A percentile compares a stretch with the other conserved stretches of the same genome.
phyloP scores from a whole-genome alignment of 352 stramenopile species.

The Phytophthora fragariae region DNA sequence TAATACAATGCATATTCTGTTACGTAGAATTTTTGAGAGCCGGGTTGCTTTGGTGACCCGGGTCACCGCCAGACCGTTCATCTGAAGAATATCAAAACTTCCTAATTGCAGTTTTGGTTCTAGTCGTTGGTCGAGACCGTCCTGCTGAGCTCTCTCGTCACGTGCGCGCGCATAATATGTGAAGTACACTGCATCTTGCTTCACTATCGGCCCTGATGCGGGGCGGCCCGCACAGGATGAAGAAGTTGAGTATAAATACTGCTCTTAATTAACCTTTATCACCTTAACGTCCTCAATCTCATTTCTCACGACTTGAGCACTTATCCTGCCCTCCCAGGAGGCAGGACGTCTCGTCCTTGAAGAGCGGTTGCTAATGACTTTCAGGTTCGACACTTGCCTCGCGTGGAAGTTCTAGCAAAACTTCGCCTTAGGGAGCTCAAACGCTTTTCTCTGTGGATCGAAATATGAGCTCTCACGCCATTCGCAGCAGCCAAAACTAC shows the following conservation, averaged over 20 bases:
- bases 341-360: not conserved
- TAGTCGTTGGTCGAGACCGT: not conserved
- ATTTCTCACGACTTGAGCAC: not conserved
- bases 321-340: not conserved
- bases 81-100: not conserved
- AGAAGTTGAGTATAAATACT: constrained; percentile 11
- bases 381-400: not conserved
- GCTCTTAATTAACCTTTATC: not conserved
- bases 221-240: not conserved
- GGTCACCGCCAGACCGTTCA: no score
- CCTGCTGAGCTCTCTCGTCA: not conserved
- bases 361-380: not conserved
- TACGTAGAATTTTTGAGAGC: no score
- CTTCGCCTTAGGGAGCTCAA: no score
- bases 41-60: no score
- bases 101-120: not conserved
- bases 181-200: not conserved
- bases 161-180: not conserved
- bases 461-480: no score
- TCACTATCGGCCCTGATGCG: not conserved
- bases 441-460: no score
- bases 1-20: no score
- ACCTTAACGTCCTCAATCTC: not conserved
- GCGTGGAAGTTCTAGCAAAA: not conserved
- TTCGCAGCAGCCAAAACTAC: no score